Evolutionary conservation across 768 basidiomycete species (phyloP).

Genomic region (Pholiota microspora): DNA sequence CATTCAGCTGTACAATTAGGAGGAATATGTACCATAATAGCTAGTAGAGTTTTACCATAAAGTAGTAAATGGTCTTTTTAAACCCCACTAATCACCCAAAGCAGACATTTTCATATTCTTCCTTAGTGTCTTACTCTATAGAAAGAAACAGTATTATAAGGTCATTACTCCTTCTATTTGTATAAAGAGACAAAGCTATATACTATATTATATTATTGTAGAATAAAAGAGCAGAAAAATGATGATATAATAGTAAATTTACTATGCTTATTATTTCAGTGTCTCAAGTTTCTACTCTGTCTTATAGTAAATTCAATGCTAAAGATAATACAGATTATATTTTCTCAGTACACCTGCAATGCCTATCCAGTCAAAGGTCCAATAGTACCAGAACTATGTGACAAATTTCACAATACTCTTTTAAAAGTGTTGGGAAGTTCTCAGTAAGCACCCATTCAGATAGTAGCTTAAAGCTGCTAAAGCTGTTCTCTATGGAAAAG

Average conservation of each 20-base stretch:
- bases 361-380: neutral
- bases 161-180: too few species aligned
- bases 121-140: neutral
- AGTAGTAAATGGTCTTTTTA: too few species aligned
- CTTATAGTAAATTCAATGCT: too few species aligned
- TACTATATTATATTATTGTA: too few species aligned
- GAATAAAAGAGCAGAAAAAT: too few species aligned
- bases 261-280: too few species aligned
- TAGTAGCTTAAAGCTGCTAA: constrained; percentile 20
- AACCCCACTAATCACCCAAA: neutral
- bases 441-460: neutral
- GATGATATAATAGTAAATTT: too few species aligned
- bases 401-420: neutral
- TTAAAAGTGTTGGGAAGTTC: neutral
- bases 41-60: neutral
- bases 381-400: neutral
- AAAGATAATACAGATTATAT: too few species aligned
- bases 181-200: too few species aligned
- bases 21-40: neutral
- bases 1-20: neutral
- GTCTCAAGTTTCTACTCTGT: too few species aligned
- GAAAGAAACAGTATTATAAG: too few species aligned
- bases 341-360: neutral
- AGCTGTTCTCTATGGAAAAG: constrained; percentile 17
- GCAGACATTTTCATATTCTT: neutral